Conservation (phyloP, 176 grass and related monocot genomes). For the Canna indica region DNA sequence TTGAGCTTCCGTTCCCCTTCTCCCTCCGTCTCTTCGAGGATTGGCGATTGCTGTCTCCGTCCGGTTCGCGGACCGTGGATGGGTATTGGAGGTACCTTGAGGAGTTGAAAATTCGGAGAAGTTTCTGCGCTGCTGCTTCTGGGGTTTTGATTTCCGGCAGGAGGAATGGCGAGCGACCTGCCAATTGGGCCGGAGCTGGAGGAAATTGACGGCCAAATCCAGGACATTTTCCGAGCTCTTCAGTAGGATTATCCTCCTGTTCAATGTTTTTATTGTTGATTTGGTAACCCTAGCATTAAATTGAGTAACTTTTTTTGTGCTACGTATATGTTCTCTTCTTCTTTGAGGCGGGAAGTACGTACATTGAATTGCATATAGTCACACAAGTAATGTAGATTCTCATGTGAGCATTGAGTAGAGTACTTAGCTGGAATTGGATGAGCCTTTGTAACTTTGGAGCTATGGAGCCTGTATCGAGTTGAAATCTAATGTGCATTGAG, state of each 20-base stretch:
- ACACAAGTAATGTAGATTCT: not conserved
- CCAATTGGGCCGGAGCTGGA: conserved; percentile 81
- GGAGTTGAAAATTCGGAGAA: too few species aligned
- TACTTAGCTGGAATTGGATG: not conserved
- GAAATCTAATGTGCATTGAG: not conserved
- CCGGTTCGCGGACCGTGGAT: too few species aligned
- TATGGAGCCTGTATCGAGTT: not conserved
- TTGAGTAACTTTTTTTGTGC: too few species aligned
- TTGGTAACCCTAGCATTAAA: not conserved
- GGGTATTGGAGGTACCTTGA: too few species aligned
- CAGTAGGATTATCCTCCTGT: conserved; percentile 47
- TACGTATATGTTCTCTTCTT: not conserved
- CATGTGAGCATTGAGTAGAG: not conserved
- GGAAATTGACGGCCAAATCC: conserved; percentile 87
- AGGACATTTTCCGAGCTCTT: conserved; percentile 89
- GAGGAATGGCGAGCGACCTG: conserved; percentile 56
- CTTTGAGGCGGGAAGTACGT: not conserved
- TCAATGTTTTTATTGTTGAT: not conserved
- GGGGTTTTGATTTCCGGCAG: not conserved
- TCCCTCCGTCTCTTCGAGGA: too few species aligned
- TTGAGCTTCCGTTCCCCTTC: too few species aligned
- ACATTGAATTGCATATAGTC: not conserved
- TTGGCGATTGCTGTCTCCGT: too few species aligned
- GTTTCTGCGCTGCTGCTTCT: too few species aligned
- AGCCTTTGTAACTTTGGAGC: not conserved